phyloP scores from a whole-genome alignment of 208 protist genomes.

The Leishmania tropica region DNA sequence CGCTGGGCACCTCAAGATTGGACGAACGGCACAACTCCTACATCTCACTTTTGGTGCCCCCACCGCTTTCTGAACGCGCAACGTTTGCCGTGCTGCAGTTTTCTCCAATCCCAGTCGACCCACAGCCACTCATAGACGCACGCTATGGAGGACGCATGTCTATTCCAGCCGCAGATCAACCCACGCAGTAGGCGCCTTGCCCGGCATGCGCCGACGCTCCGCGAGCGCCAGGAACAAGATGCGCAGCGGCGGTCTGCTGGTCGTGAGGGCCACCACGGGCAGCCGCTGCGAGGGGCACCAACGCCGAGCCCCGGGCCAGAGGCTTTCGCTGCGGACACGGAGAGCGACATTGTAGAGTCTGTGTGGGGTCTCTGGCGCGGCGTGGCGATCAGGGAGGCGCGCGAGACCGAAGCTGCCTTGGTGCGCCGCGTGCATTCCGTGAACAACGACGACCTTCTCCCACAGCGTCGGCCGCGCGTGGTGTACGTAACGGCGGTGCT shows the following conservation, averaged over 20 bases:
- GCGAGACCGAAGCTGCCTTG: slow-evolving; percentile 6
- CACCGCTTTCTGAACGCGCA: neutral
- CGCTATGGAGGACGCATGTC: slow-evolving; percentile 16
- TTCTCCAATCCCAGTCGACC: neutral
- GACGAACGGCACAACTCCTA: neutral
- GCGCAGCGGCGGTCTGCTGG: slow-evolving; percentile 1
- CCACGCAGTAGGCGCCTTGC: slow-evolving; percentile 28
- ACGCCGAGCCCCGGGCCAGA: neutral
- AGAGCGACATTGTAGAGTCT: slow-evolving; percentile 1
- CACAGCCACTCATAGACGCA: neutral
- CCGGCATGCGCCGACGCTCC: slow-evolving; percentile 29
- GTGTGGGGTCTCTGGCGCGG: slow-evolving; percentile 32
- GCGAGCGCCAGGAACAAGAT: slow-evolving; percentile 31
- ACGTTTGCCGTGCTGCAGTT: neutral
- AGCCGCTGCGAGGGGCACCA: neutral
- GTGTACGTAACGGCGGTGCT: slow-evolving; percentile 24
- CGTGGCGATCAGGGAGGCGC: slow-evolving; percentile 10
- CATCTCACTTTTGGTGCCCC: neutral
- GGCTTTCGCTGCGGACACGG: neutral
- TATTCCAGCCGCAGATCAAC: slow-evolving; percentile 34
- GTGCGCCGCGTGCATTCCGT: neutral
- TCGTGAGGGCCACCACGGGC: neutral
- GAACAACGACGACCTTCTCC: neutral
- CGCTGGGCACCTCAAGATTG: too few relatives aligned
- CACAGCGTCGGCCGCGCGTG: slow-evolving; percentile 15